Evolutionary conservation across 2,329 filamentous ascomycete genomes (phyloP).

Genomic region (Fusarium incarnatum): DNA sequence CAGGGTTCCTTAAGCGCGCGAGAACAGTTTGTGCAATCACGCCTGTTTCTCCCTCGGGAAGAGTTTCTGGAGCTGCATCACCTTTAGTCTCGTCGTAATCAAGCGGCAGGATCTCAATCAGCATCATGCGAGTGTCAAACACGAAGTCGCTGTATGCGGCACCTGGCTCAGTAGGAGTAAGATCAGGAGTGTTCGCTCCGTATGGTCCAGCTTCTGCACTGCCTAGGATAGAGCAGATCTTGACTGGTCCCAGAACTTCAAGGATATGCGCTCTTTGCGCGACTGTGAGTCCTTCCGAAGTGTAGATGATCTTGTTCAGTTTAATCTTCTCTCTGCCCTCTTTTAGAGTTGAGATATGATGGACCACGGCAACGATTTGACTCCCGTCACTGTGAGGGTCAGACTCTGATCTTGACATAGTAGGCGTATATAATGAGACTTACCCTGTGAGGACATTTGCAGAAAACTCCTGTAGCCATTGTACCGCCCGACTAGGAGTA

Average conservation of each 20-base stretch:
- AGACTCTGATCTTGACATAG: fast-evolving
- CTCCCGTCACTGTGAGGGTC: constrained; percentile 48
- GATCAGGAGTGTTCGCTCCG: constrained; percentile 48
- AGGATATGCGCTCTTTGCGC: constrained; percentile 50
- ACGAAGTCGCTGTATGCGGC: constrained; percentile 51
- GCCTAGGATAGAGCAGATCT: constrained; percentile 55
- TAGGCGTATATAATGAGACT: not conserved
- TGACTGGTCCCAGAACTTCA: constrained; percentile 47
- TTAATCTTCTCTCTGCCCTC: constrained; percentile 42
- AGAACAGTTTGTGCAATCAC: constrained; percentile 57
- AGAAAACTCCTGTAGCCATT: constrained; percentile 48
- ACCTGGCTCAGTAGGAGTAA: constrained; percentile 33
- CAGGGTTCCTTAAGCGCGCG: constrained; percentile 55
- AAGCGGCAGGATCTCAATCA: constrained; percentile 53
- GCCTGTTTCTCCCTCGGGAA: constrained; percentile 52
- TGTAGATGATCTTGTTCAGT: constrained; percentile 58
- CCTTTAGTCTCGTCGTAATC: constrained; percentile 11
- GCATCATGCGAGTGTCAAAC: constrained; percentile 52
- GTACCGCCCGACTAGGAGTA: constrained; percentile 41
- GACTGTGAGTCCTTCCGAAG: constrained; percentile 54
- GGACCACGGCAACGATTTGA: constrained; percentile 53
- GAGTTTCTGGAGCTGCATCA: not conserved
- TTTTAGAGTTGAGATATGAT: constrained; percentile 51
- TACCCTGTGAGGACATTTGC: constrained; percentile 52
- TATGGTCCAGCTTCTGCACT: constrained; percentile 59